These are phyloP conservation scores for Gillenia trifoliata DNA, from an alignment of 306 rosid genomes.

Conservation along the genomic window DNA sequence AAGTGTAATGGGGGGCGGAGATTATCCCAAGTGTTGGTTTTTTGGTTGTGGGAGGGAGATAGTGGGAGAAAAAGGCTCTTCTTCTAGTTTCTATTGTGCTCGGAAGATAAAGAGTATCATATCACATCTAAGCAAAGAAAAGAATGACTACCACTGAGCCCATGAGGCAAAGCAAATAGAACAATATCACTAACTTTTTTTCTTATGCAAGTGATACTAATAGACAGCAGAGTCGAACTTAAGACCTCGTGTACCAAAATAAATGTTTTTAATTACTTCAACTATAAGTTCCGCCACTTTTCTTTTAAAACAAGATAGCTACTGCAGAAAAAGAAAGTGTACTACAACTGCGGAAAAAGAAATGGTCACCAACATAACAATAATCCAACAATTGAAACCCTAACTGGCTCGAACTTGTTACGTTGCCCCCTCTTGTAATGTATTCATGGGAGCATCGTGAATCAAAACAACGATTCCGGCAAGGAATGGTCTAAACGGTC, in stretches of 20 bases:
- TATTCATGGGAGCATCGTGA: no score
- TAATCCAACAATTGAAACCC: no score
- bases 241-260: not conserved
- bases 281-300: not conserved
- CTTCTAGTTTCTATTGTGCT: conserved; percentile 2
- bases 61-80: not conserved
- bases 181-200: not conserved
- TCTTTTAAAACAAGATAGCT: not conserved
- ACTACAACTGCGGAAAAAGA: no score
- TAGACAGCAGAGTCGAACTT: not conserved
- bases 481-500: no score
- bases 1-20: conserved; percentile 17
- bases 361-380: no score
- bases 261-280: not conserved
- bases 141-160: not conserved
- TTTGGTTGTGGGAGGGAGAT: conserved; percentile 14
- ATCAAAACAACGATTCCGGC: no score
- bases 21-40: conserved; percentile 10
- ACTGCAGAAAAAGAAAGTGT: not conserved
- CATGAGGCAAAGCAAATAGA: not conserved
- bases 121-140: not conserved
- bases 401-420: no score
- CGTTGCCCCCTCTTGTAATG: no score
- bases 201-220: not conserved
- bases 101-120: not conserved